Percentiles rank a stretch among this genome's conserved stretches.
These are phyloP conservation scores for Amanita thiersii DNA, from an alignment of 768 basidiomycete species.

Conservation along the genomic window DNA sequence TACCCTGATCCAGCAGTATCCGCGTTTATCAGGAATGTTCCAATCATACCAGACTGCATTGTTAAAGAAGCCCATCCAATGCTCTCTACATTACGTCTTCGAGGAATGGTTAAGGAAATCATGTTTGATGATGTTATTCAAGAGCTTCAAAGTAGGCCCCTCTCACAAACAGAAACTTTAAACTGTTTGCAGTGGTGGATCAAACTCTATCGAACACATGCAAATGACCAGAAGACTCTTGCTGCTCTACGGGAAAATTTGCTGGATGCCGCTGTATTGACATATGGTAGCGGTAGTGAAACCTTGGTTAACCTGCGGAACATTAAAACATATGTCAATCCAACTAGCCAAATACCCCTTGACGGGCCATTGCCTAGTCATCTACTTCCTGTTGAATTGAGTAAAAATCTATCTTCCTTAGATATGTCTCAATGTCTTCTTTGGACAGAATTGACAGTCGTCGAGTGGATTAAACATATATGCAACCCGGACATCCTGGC, in stretches of 20 bases:
- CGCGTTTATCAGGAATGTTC: constrained; percentile 70
- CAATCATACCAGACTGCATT: constrained; percentile 61
- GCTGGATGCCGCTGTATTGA: constrained; percentile 62
- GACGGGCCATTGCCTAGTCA: constrained; percentile 72
- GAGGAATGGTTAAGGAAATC: constrained; percentile 64
- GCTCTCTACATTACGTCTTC: constrained; percentile 49
- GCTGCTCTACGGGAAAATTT: constrained; percentile 48
- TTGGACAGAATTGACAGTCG: constrained; percentile 71
- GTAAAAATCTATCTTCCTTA: constrained; percentile 46
- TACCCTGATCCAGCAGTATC: constrained; percentile 64
- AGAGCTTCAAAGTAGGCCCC: constrained; percentile 64
- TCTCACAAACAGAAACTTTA: constrained; percentile 66
- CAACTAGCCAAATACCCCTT: constrained; percentile 50
- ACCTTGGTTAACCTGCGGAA: constrained; percentile 61
- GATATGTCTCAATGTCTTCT: constrained; percentile 50
- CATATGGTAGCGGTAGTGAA: constrained; percentile 32
- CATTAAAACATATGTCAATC: constrained; percentile 67
- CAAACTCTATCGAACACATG: constrained; percentile 26
- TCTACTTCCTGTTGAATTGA: constrained; percentile 60
- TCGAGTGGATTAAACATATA: constrained; percentile 71
- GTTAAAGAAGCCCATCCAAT: constrained; percentile 48
- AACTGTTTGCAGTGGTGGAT: constrained; percentile 88
- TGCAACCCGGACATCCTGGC: constrained; percentile 35
- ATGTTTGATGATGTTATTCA: constrained; percentile 76
- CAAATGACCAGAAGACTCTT: constrained; percentile 25